phyloP scores from a whole-genome alignment of 2,329 filamentous ascomycete genomes.

The Dactylellina drechsleri region DNA sequence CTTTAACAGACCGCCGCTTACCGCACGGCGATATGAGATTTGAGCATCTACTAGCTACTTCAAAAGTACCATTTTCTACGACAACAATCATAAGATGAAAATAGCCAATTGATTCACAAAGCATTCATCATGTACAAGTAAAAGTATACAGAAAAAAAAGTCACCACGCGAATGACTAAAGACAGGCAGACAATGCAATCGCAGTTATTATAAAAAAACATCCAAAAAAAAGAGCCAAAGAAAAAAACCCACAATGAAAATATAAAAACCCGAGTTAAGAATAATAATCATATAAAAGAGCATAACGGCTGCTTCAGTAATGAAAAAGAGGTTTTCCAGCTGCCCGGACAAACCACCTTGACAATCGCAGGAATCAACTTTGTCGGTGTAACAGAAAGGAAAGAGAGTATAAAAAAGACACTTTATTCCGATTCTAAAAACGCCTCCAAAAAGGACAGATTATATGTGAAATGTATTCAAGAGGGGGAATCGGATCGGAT shows the following conservation, averaged over 20 bases:
- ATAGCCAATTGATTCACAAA: background rate
- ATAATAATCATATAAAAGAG: too few relatives aligned
- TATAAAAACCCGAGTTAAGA: background rate
- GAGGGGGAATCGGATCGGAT: background rate
- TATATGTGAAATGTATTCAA: constrained; percentile 27
- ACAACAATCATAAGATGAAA: background rate
- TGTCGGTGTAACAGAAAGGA: constrained; percentile 3
- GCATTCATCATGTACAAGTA: constrained; percentile 46
- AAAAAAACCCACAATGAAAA: constrained; percentile 18
- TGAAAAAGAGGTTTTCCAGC: too few relatives aligned
- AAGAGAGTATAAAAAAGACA: constrained; percentile 9
- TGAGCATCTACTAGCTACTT: background rate
- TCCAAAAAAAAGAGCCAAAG: constrained; percentile 1
- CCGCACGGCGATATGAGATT: background rate
- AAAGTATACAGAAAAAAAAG: constrained; percentile 3
- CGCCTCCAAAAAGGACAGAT: constrained; percentile 51
- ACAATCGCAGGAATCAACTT: constrained; percentile 12
- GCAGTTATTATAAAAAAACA: constrained; percentile 1
- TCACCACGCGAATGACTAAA: background rate
- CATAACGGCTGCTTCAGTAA: too few relatives aligned
- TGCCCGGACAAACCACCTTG: background rate
- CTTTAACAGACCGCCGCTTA: background rate
- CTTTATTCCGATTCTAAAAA: constrained; percentile 53
- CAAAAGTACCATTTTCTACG: background rate
- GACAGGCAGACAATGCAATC: constrained; percentile 42